A percentile compares a stretch with the other conserved stretches of the same genome.
phyloP scores from a whole-genome alignment of 257 asterid genomes.

The Capsicum rhomboideum region DNA sequence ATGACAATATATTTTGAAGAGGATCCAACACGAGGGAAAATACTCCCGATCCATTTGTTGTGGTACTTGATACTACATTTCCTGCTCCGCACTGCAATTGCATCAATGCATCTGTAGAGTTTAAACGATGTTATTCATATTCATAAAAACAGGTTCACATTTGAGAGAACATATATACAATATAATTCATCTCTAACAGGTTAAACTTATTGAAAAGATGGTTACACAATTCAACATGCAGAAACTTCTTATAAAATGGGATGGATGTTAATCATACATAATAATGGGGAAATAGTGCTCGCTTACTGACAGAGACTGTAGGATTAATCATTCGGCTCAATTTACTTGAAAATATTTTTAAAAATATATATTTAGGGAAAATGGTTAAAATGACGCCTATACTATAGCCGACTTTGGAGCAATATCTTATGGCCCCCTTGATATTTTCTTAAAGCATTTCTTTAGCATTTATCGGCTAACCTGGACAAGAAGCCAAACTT shows the following conservation, averaged over 20 bases:
- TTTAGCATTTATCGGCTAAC: too few relatives aligned
- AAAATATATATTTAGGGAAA: too few relatives aligned
- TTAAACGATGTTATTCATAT: background rate
- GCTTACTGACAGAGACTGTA: background rate
- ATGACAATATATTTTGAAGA: constrained; percentile 2
- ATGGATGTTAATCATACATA: background rate
- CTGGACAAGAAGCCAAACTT: too few relatives aligned
- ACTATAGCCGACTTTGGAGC: too few relatives aligned
- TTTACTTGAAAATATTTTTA: background rate
- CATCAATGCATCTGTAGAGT: constrained; percentile 22
- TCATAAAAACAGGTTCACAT: background rate
- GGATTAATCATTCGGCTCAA: background rate
- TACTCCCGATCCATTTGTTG: constrained; percentile 15
- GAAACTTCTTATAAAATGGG: background rate
- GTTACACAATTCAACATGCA: background rate
- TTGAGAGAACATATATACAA: background rate
- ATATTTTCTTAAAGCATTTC: too few relatives aligned
- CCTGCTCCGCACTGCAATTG: constrained; percentile 27
- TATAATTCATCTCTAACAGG: background rate
- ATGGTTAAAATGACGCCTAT: too few relatives aligned
- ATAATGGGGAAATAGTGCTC: background rate
- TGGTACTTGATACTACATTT: constrained; percentile 17
- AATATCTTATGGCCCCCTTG: too few relatives aligned
- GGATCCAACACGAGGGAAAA: constrained; percentile 7
- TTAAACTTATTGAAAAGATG: background rate